Evolutionary conservation across 2,329 filamentous ascomycete genomes (phyloP), one percentile per base, ranked within the genome.

Genomic region (Stagonosporopsis vannaccii): DNA sequence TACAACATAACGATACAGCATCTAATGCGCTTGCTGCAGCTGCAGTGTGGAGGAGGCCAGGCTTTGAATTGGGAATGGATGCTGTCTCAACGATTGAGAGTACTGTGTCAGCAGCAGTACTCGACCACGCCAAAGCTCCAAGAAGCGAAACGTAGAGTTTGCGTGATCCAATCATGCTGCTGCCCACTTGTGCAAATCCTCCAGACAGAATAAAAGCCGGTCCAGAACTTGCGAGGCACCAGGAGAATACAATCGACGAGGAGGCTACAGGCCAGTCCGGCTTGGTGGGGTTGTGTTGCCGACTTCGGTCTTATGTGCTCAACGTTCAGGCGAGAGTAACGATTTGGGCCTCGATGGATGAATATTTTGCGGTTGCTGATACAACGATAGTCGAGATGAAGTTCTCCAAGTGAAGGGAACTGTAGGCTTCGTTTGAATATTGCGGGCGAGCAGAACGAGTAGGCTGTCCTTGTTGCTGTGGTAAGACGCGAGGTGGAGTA

Each of bases 41-140:
- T 13, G 71, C 67, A 46, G 75, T 58, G 26, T 62, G 61, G 46
- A 62, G 60, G 12, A 74, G 62, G 15, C 68, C 66, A 23, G 60
- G 50, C 6, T 67, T 52, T 30, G 68, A 56, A 26, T 49, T 50
- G 19, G 67, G 70, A 37, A 77, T 58, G n/a, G 74, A 71, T 8
- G 65, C 60, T 3, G 75, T 68, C 39, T 77, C 70, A 19, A 78
- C 56, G n/a, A 77, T 68, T 12, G 71, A 65, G 35, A 77, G 60
- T 26, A 74, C 61, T n/a, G 73, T 62, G 32, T 74, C 67, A n/a
- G 68, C 68, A 45, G 73, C 65, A 41, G 71, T 77, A 55, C 72
- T 66, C 36, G 72, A 69, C 58, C 71, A 70, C 26, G 75, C 69
- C 22, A 73, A 53, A 35, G 67, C 63, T 17, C 75, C 71, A 7